Evolutionary conservation across 2,329 filamentous ascomycete species (phyloP), one percentile per base, ranked within the genome.

Genomic region (Cladophialophora immunda): DNA sequence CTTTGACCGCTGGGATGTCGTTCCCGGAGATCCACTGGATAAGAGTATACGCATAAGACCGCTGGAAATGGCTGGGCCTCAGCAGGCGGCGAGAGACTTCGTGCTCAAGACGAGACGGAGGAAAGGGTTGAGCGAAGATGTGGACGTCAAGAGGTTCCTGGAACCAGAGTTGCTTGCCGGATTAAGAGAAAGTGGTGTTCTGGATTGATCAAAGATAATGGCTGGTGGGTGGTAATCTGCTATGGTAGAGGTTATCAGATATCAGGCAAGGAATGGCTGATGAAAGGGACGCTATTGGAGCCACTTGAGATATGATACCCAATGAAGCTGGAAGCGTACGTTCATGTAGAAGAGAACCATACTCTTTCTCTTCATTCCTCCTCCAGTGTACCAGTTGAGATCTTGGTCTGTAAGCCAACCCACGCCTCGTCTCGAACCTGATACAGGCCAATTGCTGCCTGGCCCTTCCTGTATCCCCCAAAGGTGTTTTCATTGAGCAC

Each of bases 1-100:
- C 13, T 99, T 99, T 79, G 95, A 99, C 77, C 89, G 92, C 71
- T 99, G 95, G 95, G 93, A 87, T 75, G 92, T 98, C 68, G 94
- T 99, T 1, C 95, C 95, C 1, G 95, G 95, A 63, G 95, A 99
- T 78, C 95, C 95, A 47, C 85, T 99, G 36, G 95, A 99, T 79
- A 91, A 90, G 75, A 91, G 93, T 68, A 89, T 96, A 69, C 88
- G 93, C 71, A 83, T 95, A 64, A 85, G 92, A 58, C 92, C 94
- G 4, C 83, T 99, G 70, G 94, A 98, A 79, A 93, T 94, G 70
- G 95, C 95, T 1, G 87, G 87, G 62, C 92, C 92, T 59, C 93
- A 96, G 82, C 93, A 92, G 25, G 96, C 94, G 57, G 95, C 95
- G 0, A 86, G 95, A 68, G 95, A 99, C 79, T 98, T 99, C 79